Evolutionary conservation across 2,329 filamentous ascomycete genomes (phyloP).

Genomic region (Colletotrichum trifolii): DNA sequence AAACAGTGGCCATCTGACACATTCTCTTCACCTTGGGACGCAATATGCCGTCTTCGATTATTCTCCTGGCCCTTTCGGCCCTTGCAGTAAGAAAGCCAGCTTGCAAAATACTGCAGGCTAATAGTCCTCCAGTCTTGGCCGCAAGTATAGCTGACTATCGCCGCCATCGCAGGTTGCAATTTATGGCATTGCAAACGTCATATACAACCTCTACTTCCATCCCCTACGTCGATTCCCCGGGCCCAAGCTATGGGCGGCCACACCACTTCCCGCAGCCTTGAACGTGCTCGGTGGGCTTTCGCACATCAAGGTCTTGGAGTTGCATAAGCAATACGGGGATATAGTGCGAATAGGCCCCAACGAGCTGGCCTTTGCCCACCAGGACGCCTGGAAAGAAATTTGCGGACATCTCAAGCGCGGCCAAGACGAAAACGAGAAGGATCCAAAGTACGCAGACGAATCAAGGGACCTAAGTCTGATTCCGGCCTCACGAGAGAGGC

Average conservation of each 20-base stretch:
- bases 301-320: constrained; percentile 1
- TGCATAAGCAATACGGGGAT: constrained; percentile 41
- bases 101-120: no score
- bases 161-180: not conserved
- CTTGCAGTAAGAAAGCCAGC: no score
- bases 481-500: constrained; percentile 26
- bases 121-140: no score
- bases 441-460: constrained; percentile 9
- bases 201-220: constrained; percentile 48
- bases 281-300: constrained; percentile 5
- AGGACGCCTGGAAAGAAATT: constrained; percentile 52
- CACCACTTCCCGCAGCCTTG: constrained; percentile 12
- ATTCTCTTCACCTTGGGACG: no score
- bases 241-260: constrained; percentile 34
- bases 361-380: constrained; percentile 50
- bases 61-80: no score
- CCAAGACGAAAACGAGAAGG: constrained; percentile 21
- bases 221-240: constrained; percentile 46
- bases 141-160: no score
- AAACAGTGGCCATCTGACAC: no score
- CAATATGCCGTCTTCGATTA: no score
- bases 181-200: not conserved
- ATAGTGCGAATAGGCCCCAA: constrained; percentile 54
- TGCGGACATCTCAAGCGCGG: constrained; percentile 43
- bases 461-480: not conserved